Evolutionary conservation across 2,329 filamentous ascomycete genomes (phyloP).

Genomic region (Lecanicillium sp.): DNA sequence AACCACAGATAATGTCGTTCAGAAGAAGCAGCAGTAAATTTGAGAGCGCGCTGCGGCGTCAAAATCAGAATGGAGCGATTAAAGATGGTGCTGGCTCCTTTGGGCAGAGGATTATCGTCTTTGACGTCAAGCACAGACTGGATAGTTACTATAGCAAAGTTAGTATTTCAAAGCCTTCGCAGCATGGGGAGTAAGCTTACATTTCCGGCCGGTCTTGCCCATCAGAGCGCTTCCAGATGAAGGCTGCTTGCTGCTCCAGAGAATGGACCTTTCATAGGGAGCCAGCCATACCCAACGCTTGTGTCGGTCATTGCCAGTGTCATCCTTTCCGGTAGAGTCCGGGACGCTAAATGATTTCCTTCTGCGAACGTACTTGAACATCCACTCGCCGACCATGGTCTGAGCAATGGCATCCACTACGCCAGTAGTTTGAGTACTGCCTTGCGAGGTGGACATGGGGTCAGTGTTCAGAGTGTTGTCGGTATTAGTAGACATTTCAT

Average conservation of each 20-base stretch:
- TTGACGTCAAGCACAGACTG: slow-evolving; percentile 97
- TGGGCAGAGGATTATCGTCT: slow-evolving; percentile 81
- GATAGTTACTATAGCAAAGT: slow-evolving; percentile 61
- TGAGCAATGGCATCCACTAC: slow-evolving; percentile 96
- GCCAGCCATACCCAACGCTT: slow-evolving; percentile 98
- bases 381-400: slow-evolving; percentile 97
- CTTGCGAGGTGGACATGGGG: slow-evolving; percentile 39
- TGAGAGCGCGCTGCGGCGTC: slow-evolving; percentile 85
- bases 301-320: slow-evolving; percentile 71
- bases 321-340: slow-evolving; percentile 58
- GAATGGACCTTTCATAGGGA: slow-evolving; percentile 88
- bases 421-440: slow-evolving; percentile 57
- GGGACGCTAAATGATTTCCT: slow-evolving; percentile 83
- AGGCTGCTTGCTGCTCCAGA: slow-evolving; percentile 98
- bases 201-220: slow-evolving; percentile 89
- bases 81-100: slow-evolving; percentile 54
- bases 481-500: slow-evolving; percentile 54
- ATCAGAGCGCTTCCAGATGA: slow-evolving; percentile 78
- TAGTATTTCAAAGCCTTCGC: slow-evolving; percentile 18
- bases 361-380: slow-evolving; percentile 83
- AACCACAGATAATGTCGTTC: slow-evolving; percentile 95
- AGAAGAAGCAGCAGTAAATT: slow-evolving; percentile 77
- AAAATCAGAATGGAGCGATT: slow-evolving; percentile 92
- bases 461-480: slow-evolving; percentile 37
- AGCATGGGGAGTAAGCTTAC: slow-evolving; percentile 48